Evolutionary conservation across 1,284 basidiomycete species (phyloP).

Genomic region (Vanrija sp.): DNA sequence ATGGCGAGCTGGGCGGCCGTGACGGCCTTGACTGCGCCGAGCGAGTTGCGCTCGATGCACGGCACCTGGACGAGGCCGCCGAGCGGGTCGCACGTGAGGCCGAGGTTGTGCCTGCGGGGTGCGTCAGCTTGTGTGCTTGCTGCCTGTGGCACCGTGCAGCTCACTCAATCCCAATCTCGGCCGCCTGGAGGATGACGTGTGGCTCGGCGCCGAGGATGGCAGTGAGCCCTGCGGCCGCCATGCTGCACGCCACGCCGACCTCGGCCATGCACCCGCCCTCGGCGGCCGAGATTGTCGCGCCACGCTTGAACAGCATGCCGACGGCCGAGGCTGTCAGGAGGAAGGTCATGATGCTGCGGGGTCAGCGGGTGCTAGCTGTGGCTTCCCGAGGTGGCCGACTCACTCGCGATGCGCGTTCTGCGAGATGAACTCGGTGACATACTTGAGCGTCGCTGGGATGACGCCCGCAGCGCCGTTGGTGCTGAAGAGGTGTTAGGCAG

Average conservation of each 20-base stretch:
- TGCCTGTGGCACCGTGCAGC: not conserved
- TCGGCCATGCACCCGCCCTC: conserved; percentile 67
- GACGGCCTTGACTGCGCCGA: conserved; percentile 72
- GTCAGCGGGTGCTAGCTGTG: not conserved
- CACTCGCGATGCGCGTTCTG: conserved; percentile 31
- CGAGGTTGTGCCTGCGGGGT: conserved; percentile 62
- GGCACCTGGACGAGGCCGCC: conserved; percentile 82
- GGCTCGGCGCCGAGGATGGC: conserved; percentile 80
- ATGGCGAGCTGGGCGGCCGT: conserved; percentile 92
- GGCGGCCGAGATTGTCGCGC: conserved; percentile 92
- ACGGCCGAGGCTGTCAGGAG: conserved; percentile 78
- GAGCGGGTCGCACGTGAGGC: conserved; percentile 87
- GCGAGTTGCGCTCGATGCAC: conserved; percentile 66
- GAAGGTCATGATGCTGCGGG: conserved; percentile 66
- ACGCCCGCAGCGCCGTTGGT: conserved; percentile 62
- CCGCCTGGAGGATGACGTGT: conserved; percentile 62
- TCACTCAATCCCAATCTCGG: conserved; percentile 81
- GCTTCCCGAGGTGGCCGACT: conserved; percentile 8
- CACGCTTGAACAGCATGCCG: conserved; percentile 96
- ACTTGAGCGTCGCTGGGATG: conserved; percentile 70
- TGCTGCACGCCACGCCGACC: conserved; percentile 47
- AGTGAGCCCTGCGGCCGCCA: conserved; percentile 75
- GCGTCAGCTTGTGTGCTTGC: not conserved
- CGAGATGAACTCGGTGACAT: conserved; percentile 38
- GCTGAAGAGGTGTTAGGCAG: conserved; percentile 9